Percentiles rank a stretch among this genome's conserved stretches.
Evolutionary conservation across 176 grass and related monocot genomes (phyloP).

Genomic region (Miscanthus lutarioriparius): DNA sequence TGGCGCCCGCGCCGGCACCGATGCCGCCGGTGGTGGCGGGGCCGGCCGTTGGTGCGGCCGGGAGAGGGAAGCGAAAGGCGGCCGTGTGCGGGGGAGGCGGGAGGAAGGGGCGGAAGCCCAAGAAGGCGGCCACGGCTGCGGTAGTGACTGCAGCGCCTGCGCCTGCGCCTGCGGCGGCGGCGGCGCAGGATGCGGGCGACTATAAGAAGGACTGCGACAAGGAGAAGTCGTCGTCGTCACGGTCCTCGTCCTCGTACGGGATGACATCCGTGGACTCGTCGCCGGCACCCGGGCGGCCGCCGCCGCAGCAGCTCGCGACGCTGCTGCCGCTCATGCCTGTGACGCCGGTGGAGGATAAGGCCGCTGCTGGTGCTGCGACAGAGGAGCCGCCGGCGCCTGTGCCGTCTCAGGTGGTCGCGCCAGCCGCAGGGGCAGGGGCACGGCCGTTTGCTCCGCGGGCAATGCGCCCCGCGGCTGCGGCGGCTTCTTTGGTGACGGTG

Average conservation of each 20-base stretch:
- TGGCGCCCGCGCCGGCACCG: slow-evolving; percentile 21
- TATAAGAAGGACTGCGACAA: not conserved
- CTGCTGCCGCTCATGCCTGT: slow-evolving; percentile 51
- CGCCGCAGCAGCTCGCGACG: not conserved
- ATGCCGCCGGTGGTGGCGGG: not conserved
- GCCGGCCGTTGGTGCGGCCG: not conserved
- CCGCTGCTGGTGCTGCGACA: not conserved
- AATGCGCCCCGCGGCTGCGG: not conserved
- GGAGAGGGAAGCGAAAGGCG: slow-evolving; percentile 38
- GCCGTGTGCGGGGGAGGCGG: not conserved
- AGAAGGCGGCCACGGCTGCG: not conserved
- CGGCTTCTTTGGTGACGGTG: slow-evolving; percentile 46
- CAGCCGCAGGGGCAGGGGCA: not conserved
- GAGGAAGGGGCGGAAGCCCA: slow-evolving; percentile 40
- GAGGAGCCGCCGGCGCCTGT: not conserved
- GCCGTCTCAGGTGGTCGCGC: not conserved
- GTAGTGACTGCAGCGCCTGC: too few relatives aligned
- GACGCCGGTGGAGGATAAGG: not conserved
- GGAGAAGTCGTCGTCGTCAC: slow-evolving; percentile 39
- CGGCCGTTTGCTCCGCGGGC: not conserved
- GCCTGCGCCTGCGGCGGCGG: not conserved
- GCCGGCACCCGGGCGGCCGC: slow-evolving; percentile 13
- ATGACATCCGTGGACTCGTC: slow-evolving; percentile 46
- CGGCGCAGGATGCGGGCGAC: not conserved
- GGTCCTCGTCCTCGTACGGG: slow-evolving; percentile 44